Evolutionary conservation across 2,329 filamentous ascomycete species (phyloP), one percentile per base, ranked within the genome.

Genomic region (Fusarium musae): DNA sequence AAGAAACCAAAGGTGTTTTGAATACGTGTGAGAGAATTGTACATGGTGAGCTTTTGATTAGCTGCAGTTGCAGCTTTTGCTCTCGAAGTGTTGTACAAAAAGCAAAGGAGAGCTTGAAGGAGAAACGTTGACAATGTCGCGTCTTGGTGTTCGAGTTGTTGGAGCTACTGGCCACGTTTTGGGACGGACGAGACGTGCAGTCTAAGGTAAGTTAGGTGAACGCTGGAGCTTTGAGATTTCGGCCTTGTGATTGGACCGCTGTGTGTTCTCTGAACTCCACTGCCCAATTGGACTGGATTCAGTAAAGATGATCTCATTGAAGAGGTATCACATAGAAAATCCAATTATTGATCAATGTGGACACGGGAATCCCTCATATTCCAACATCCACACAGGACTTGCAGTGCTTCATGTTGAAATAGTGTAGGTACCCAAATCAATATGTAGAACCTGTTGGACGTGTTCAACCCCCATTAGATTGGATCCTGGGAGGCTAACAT

Each of bases 1-100:
- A 98, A 98, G 90, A 97, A 98, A 83, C 96, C 95, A 82, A 99
- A 99, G 82, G 95, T 92, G 85, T 94, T 96, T 84, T 99, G 96
- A 75, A 92, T 83, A 76, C 96, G 93, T 72, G 93, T 94, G 54
- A 97, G 84, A 52, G 93, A 90, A 80, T 94, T 97, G 84, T 98
- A 92, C 96, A 99, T 98, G 69, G 69, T 87, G 85, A 80, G 73
- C 68, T 65, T 21, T 57, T 57, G n/a, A 36, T 37, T 50, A 56
- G 52, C 62, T 62, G 64, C 63, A 57, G 60, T 59, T 52, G 70
- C 69, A 63, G 73, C 70, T 70, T 72, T 65, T 70, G 34, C 60
- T 57, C 47, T 71, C 19, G 21, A 46, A 23, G 52, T 46, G 59
- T 39, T 64, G 26, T 52, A 49, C n/a, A 50, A 58, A 34, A 59